phyloP scores from a whole-genome alignment of 768 basidiomycete genomes.

The Rhodosporidiobolus sp. region DNA sequence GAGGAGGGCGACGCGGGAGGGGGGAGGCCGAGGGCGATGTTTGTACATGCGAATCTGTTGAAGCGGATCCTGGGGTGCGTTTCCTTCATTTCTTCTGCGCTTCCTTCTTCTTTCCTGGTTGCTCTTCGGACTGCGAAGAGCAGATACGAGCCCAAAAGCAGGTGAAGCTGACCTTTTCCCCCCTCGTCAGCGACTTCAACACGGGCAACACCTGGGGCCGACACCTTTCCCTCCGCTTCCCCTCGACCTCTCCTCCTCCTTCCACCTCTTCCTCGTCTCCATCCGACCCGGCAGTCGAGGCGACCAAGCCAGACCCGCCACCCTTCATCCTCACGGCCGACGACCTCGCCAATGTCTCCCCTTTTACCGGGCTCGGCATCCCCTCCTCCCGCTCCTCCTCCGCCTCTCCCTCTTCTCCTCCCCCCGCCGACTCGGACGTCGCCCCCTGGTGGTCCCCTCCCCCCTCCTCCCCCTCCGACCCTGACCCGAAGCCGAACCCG shows the following conservation, averaged over 20 bases:
- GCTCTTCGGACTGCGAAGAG: neutral
- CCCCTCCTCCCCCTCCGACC: too few species aligned
- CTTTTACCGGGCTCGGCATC: constrained; percentile 44
- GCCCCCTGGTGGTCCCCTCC: constrained; percentile 26
- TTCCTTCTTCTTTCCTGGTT: neutral
- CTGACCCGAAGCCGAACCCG: too few species aligned
- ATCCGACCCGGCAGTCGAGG: accelerated
- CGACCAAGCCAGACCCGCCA: too few species aligned
- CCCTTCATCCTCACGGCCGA: constrained; percentile 30
- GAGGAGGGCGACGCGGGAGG: neutral
- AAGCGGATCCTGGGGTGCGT: constrained; percentile 46
- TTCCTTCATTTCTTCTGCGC: neutral
- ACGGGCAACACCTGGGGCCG: constrained; percentile 45
- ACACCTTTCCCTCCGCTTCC: constrained; percentile 13
- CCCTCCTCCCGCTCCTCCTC: constrained; percentile 17
- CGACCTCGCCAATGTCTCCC: constrained; percentile 46
- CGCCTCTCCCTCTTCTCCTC: constrained; percentile 38
- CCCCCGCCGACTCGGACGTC: constrained; percentile 44
- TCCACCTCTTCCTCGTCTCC: neutral
- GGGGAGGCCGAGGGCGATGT: constrained; percentile 16
- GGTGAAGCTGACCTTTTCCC: neutral
- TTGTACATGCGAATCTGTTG: constrained; percentile 52
- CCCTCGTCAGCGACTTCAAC: constrained; percentile 29
- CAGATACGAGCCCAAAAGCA: too few species aligned
- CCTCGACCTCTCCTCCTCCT: constrained; percentile 5